Evolutionary conservation across 495 filamentous ascomycete species (phyloP), one percentile per base, ranked within the genome.

Genomic region (Aspergillus funiculosus): DNA sequence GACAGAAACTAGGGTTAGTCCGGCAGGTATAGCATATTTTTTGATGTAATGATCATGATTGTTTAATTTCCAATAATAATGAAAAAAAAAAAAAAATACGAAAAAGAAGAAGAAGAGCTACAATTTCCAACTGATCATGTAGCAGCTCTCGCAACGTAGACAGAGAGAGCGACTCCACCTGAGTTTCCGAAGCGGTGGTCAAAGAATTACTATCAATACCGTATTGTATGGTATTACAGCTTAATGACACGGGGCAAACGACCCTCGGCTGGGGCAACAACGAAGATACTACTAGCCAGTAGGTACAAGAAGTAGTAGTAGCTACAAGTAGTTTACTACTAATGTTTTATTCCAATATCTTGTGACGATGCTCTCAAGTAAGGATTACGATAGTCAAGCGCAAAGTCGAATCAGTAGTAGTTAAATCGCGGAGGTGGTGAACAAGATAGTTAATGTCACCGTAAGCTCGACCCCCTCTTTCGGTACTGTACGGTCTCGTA

Each of bases 161-260:
- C n/a, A n/a, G n/a, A n/a, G n/a, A n/a, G n/a, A n/a, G n/a, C n/a
- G 43, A 29, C 41, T 39, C 52, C 48, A 56, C 53, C 45, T 36
- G 34, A 30, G 37, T 39, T 56, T 42, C 48, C 53, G 53, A 56
- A 52, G 13, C 35, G 37, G 45, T 50, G 53, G 45, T 39, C 41
- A 46, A 1, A 4, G 5, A 43, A 29, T 51, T 35, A 48, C 41
- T 35, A 7, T 34, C 25, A 34, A 43, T 7, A 9, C 24, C 4
- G 52, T 51, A 51, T 21, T 17, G 48, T 51, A 45, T 14, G 44
- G 35, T 48, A 48, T 28, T 41, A 22, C 17, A 7, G 9, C 35
- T 20, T 13, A 5, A 5, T 1, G 3, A 32, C 4, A 13, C 15
- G 7, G 29, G 18, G 3, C 30, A 34, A 15, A 15, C 7, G 30